phyloP scores from a whole-genome alignment of 768 basidiomycete species.

The Mrakia frigida region DNA sequence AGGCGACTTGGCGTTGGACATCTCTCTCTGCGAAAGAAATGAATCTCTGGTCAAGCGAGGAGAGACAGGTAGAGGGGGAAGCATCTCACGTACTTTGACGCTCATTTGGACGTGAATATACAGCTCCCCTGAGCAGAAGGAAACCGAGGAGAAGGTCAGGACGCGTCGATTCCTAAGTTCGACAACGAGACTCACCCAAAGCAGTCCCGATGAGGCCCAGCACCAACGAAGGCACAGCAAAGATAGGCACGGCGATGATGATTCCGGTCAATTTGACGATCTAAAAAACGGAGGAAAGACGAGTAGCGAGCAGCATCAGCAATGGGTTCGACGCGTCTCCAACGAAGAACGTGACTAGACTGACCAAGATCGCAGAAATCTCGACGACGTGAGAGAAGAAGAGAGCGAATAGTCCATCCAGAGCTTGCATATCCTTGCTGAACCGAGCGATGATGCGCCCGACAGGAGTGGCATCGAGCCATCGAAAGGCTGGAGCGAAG shows the following conservation, averaged over 20 bases:
- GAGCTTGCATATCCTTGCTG: conserved; percentile 44
- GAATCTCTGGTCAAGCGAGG: too few species aligned
- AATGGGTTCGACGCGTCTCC: too few species aligned
- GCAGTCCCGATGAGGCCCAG: conserved; percentile 38
- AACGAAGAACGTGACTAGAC: too few species aligned
- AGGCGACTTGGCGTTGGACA: conserved; percentile 36
- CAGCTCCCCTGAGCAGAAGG: neutral
- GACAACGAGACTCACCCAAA: conserved; percentile 20
- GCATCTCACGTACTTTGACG: too few species aligned
- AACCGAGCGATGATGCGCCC: conserved; percentile 61
- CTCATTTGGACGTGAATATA: neutral
- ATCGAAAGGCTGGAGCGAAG: conserved; percentile 42
- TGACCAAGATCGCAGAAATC: conserved; percentile 39
- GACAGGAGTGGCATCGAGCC: conserved; percentile 52
- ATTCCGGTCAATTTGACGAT: too few species aligned
- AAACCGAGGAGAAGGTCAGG: neutral
- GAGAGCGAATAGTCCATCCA: conserved; percentile 19
- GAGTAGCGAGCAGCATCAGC: too few species aligned
- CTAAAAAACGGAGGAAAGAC: too few species aligned
- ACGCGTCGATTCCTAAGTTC: neutral
- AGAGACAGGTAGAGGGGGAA: too few species aligned
- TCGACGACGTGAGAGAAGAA: conserved; percentile 36
- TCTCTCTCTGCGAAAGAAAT: too few species aligned
- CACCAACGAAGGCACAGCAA: conserved; percentile 50
- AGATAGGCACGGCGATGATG: conserved; percentile 50